Base-by-base conservation (phyloP, 129 eudicot genomes). In the Flaveria robusta region DNA sequence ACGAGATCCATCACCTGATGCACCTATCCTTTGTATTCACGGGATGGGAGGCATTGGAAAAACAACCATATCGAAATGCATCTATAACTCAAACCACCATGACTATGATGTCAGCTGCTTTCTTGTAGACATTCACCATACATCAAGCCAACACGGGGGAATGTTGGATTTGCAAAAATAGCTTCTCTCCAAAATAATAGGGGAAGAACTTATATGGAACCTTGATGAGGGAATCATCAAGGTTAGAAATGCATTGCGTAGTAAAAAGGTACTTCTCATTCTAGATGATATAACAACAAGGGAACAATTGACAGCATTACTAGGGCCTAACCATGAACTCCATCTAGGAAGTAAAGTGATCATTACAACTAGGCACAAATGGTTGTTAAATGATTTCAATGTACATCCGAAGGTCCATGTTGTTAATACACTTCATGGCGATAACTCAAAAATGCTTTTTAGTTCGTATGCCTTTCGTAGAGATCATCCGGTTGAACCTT, bases 31-130 rank as follows among this genome's bases (percentile, higher is more conserved):
- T 56, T 56, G 1, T 9, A 56, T 56, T 56, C 1, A 56, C 0
- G 65, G 82, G 23, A 77, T 77, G 50, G 82, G 86, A 54, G 86
- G 86, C 27, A 82, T 83, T 1, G 80, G 83, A 20, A 83, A 83
- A 58, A 77, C 76, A 26, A 83, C 86, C 18, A 73, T 72, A 4
- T 79, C 83, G 16, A 83, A 46, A 73, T 67, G 51, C 65, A 67
- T 64, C n/a, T 83, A 4, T 66, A 83, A 72, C 65, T n/a, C 29
- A 10, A 67, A 83, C 46, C 65, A 2, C 18, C 58, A 16, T 4
- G 64, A 14, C 1, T n/a, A 52, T 72, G 72, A 77, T 49, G 66
- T 31, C 12, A 72, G 80, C 42, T 59, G 80, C 39, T 77, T 82
- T 74, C 79, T 82, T 11, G 79, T 62, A 19, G 22, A 82, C 20